phyloP scores from a whole-genome alignment of 345 rosid species.

The Cardamine chenopodiifolia region DNA sequence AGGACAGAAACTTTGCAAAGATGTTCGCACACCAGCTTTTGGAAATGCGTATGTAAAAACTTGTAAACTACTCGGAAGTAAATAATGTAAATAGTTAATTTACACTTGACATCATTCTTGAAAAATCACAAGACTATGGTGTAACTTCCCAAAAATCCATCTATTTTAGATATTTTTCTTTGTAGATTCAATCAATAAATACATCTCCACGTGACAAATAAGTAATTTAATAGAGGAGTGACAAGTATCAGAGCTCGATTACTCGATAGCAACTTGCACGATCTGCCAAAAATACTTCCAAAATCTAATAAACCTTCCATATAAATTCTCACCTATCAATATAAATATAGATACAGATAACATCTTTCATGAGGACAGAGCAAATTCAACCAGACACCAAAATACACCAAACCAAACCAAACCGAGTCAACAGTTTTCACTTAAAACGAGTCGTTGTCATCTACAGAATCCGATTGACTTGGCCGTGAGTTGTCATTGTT shows the following conservation, averaged over 20 bases:
- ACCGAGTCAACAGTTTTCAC: slow-evolving; percentile 7
- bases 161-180: neutral
- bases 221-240: neutral
- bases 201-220: slow-evolving; percentile 23
- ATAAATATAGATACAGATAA: slow-evolving; percentile 20
- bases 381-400: slow-evolving; percentile 17
- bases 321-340: slow-evolving; percentile 34
- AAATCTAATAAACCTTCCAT: neutral
- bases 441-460: slow-evolving; percentile 42
- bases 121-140: no score
- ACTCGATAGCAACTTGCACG: slow-evolving; percentile 30
- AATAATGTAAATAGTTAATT: no score
- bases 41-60: no score
- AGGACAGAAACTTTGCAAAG: neutral
- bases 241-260: slow-evolving; percentile 24
- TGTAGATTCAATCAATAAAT: neutral
- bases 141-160: neutral
- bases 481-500: slow-evolving; percentile 28
- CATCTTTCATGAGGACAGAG: slow-evolving; percentile 22
- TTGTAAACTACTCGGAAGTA: no score
- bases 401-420: slow-evolving; percentile 25
- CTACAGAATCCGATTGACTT: slow-evolving; percentile 48
- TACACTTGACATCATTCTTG: neutral
- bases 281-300: slow-evolving; percentile 5
- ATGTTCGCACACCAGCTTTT: no score